Evolutionary conservation across 257 asterid genomes (phyloP).

Genomic region (Ophiorrhiza pumila): DNA sequence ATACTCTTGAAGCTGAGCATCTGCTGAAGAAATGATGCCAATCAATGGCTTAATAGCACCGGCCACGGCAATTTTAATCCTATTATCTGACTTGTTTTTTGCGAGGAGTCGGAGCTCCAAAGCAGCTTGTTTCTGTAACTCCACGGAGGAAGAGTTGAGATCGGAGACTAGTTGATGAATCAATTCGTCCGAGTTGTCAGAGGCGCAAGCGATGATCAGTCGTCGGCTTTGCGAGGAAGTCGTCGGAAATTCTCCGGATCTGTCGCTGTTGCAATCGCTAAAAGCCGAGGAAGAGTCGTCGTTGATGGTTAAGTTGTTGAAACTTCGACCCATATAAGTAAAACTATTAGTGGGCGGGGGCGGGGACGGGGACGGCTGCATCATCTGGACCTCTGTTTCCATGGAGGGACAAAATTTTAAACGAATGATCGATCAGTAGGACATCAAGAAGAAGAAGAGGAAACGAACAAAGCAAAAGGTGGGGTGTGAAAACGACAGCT

Average conservation of each 20-base stretch:
- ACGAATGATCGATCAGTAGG: neutral
- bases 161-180: slow-evolving; percentile 61
- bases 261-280: slow-evolving; percentile 93
- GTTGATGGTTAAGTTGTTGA: slow-evolving; percentile 45
- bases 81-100: slow-evolving; percentile 75
- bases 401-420: slow-evolving; percentile 29
- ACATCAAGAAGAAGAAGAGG: neutral
- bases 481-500: slow-evolving; percentile 40
- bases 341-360: slow-evolving; percentile 28
- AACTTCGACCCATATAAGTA: slow-evolving; percentile 60
- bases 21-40: slow-evolving; percentile 55
- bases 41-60: slow-evolving; percentile 83
- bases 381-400: slow-evolving; percentile 59
- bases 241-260: slow-evolving; percentile 86
- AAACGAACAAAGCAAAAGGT: neutral
- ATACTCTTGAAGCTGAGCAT: slow-evolving; percentile 80
- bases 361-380: too few relatives aligned
- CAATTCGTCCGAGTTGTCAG: slow-evolving; percentile 69
- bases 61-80: slow-evolving; percentile 74
- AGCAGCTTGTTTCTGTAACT: slow-evolving; percentile 76
- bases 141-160: slow-evolving; percentile 52
- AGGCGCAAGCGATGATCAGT: slow-evolving; percentile 58
- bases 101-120: slow-evolving; percentile 83
- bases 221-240: slow-evolving; percentile 69
- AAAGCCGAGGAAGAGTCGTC: slow-evolving; percentile 74